A percentile compares a stretch with the other conserved stretches of the same genome.
These are phyloP conservation scores for Phallus indusiatus DNA, from an alignment of 768 basidiomycete species.

Conservation along the genomic window DNA sequence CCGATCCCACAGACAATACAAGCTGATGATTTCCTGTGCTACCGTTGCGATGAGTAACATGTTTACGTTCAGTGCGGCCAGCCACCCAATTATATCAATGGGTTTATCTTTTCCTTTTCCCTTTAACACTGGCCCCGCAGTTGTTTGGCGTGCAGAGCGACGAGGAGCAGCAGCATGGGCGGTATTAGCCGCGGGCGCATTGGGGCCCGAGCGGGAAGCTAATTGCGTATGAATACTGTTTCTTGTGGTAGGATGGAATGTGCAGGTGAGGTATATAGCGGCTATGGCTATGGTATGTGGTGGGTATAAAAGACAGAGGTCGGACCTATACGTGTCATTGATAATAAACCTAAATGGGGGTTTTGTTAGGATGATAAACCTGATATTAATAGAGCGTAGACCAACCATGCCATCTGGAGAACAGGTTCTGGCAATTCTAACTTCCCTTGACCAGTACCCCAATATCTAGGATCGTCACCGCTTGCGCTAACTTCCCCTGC, in stretches of 20 bases:
- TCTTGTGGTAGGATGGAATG: slow-evolving; percentile 55
- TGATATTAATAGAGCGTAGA: not conserved
- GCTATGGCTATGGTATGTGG: slow-evolving; percentile 92
- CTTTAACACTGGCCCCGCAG: slow-evolving; percentile 16
- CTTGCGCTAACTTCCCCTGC: slow-evolving; percentile 45
- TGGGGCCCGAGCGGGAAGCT: slow-evolving; percentile 15
- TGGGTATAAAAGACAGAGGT: slow-evolving; percentile 88
- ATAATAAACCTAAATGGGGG: slow-evolving; percentile 68
- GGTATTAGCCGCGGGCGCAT: slow-evolving; percentile 4
- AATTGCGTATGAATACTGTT: slow-evolving; percentile 27
- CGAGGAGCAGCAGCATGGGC: slow-evolving; percentile 33
- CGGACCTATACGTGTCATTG: slow-evolving; percentile 92
- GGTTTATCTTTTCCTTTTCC: slow-evolving; percentile 4
- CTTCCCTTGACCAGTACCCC: slow-evolving; percentile 74
- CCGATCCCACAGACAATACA: slow-evolving; percentile 84
- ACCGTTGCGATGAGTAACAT: slow-evolving; percentile 74
- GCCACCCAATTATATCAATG: slow-evolving; percentile 64
- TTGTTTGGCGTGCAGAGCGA: slow-evolving; percentile 45
- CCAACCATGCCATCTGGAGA: slow-evolving; percentile 87
- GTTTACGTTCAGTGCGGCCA: slow-evolving; percentile 80
- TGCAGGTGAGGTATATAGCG: slow-evolving; percentile 80
- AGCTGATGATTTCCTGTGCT: slow-evolving; percentile 81
- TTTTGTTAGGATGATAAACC: not conserved
- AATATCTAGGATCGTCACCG: slow-evolving; percentile 52
- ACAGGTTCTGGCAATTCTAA: slow-evolving; percentile 68